A percentile compares a stretch with the other conserved stretches of the same genome.
phyloP scores from a whole-genome alignment of 2,329 filamentous ascomycete genomes.

The Boeremia lycopersici region DNA sequence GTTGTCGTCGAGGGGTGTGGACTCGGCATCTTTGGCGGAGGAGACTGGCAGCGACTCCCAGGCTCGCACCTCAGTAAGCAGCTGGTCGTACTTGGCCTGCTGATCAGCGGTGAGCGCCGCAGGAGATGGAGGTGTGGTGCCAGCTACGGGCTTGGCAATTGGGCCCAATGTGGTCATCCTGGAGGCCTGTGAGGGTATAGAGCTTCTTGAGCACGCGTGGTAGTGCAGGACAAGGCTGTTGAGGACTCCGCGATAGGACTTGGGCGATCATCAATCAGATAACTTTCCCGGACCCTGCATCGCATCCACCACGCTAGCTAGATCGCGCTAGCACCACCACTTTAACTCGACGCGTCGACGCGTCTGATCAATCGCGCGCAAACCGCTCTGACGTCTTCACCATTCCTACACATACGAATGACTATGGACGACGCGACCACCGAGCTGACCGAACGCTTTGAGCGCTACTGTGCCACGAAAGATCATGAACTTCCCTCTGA shows the following conservation, averaged over 20 bases:
- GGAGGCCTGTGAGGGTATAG: background rate
- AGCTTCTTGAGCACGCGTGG: background rate
- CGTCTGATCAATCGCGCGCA: conserved; percentile 27
- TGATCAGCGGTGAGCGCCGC: conserved; percentile 75
- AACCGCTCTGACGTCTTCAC: background rate
- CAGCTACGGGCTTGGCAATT: conserved; percentile 49
- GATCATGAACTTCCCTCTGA: conserved; percentile 70
- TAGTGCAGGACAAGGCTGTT: background rate
- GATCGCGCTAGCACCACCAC: conserved; percentile 25
- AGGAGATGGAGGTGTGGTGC: conserved; percentile 62
- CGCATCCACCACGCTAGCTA: conserved; percentile 25
- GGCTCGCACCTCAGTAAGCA: conserved; percentile 71
- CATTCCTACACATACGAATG: conserved; percentile 2
- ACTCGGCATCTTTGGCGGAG: conserved; percentile 61
- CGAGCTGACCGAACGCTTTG: conserved; percentile 66
- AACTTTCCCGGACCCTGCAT: conserved; percentile 29
- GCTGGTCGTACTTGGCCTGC: conserved; percentile 76
- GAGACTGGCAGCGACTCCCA: conserved; percentile 75
- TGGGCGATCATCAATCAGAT: conserved; percentile 10
- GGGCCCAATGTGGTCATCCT: conserved; percentile 41
- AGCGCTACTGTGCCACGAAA: conserved; percentile 62
- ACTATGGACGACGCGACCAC: conserved; percentile 58
- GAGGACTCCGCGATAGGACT: conserved; percentile 10
- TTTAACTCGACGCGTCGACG: conserved; percentile 36
- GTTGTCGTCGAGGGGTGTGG: conserved; percentile 71